These are phyloP conservation scores for Elasticomyces elasticus DNA, from an alignment of 495 filamentous ascomycete genomes.

Conservation along the genomic window DNA sequence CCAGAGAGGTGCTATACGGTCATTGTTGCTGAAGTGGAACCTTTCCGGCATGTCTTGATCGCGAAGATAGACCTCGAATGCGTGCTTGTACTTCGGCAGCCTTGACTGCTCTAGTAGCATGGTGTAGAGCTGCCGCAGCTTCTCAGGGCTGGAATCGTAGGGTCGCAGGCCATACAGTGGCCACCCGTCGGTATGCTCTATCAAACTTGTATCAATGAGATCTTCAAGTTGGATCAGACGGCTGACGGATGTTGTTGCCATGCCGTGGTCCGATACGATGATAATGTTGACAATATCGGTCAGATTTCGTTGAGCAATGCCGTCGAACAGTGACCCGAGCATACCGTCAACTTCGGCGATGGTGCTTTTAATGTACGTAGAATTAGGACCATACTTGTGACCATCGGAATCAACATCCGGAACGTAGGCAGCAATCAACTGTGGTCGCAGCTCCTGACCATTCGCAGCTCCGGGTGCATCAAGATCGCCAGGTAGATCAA, in stretches of 20 bases:
- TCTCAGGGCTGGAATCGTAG: conserved; percentile 46
- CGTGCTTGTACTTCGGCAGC: conserved; percentile 38
- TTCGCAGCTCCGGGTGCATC: not conserved
- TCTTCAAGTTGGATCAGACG: conserved; percentile 93
- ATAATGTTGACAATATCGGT: conserved; percentile 90
- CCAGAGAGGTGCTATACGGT: conserved; percentile 86
- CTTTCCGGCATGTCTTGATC: conserved; percentile 76
- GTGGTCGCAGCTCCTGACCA: conserved; percentile 49
- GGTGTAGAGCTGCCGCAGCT: conserved; percentile 33
- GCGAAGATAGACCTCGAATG: conserved; percentile 72
- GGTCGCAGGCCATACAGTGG: conserved; percentile 80
- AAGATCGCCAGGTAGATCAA: conserved; percentile 44
- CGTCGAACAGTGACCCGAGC: conserved; percentile 63
- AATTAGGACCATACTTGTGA: conserved; percentile 84
- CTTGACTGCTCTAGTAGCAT: conserved; percentile 39
- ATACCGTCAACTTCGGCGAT: conserved; percentile 70
- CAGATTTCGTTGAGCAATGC: conserved; percentile 70
- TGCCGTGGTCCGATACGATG: conserved; percentile 95
- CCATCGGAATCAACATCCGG: conserved; percentile 81
- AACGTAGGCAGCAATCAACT: conserved; percentile 89
- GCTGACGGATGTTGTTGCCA: conserved; percentile 78
- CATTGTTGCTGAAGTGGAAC: conserved; percentile 76
- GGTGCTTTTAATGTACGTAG: conserved; percentile 69
- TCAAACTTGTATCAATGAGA: conserved; percentile 59
- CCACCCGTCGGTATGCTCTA: conserved; percentile 89